These are phyloP conservation scores for Cordyceps pruinosa DNA, from an alignment of 2,329 filamentous ascomycete genomes.

Conservation along the genomic window DNA sequence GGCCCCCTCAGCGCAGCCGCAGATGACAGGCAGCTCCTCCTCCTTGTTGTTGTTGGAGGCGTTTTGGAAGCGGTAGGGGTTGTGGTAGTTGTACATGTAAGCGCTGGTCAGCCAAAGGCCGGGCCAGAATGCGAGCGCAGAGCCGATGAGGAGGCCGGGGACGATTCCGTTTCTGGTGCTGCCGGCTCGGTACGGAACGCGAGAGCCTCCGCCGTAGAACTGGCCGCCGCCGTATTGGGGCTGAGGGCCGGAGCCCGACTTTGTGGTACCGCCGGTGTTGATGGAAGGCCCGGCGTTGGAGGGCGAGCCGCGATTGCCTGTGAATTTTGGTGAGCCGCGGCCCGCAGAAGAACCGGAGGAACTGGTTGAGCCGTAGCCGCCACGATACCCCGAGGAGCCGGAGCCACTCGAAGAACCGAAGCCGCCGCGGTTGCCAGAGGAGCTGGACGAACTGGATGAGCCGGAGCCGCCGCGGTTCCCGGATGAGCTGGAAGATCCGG, in stretches of 20 bases:
- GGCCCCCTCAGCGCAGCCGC: slow-evolving; percentile 43
- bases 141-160: slow-evolving; percentile 41
- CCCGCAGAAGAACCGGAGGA: slow-evolving; percentile 1
- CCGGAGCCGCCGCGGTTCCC: neutral
- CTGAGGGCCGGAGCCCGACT: slow-evolving; percentile 48
- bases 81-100: slow-evolving; percentile 44
- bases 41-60: slow-evolving; percentile 34
- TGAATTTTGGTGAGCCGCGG: slow-evolving; percentile 11
- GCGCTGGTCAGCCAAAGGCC: slow-evolving; percentile 58
- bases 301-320: slow-evolving; percentile 15
- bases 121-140: slow-evolving; percentile 52
- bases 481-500: neutral
- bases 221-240: slow-evolving; percentile 54
- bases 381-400: neutral
- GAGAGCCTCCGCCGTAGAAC: slow-evolving; percentile 62
- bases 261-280: slow-evolving; percentile 45
- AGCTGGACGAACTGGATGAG: neutral
- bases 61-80: slow-evolving; percentile 49
- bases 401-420: neutral
- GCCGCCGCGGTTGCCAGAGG: neutral
- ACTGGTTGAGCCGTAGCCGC: neutral
- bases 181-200: slow-evolving; percentile 54
- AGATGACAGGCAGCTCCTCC: slow-evolving; percentile 30
- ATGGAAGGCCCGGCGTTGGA: slow-evolving; percentile 22
- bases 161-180: slow-evolving; percentile 39